These are phyloP conservation scores for Phytophthora palmivora DNA, from an alignment of 352 stramenopile genomes.

Conservation along the genomic window DNA sequence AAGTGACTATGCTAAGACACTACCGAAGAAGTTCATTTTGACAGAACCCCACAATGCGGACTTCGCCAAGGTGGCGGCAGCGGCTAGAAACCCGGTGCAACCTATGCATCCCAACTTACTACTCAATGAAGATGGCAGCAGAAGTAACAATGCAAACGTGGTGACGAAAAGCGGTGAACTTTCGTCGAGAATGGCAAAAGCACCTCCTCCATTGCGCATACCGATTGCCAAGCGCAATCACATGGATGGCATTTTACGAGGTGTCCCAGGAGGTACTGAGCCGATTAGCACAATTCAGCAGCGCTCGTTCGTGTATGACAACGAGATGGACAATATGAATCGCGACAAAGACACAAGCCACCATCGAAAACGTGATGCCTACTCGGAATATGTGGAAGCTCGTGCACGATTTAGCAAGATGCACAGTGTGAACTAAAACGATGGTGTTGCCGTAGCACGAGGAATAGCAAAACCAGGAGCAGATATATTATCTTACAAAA, in stretches of 20 bases:
- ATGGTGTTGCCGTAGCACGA: background rate
- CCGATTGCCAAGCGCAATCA: constrained; percentile 76
- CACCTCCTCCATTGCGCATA: constrained; percentile 41
- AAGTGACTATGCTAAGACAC: constrained; percentile 51
- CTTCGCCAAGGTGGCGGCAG: constrained; percentile 57
- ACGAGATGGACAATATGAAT: constrained; percentile 85
- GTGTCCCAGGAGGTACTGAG: constrained; percentile 50
- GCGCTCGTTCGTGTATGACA: constrained; percentile 66
- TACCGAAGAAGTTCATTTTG: constrained; percentile 73
- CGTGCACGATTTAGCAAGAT: constrained; percentile 90
- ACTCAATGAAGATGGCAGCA: constrained; percentile 50
- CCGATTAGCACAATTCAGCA: constrained; percentile 52
- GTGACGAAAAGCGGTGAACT: constrained; percentile 8
- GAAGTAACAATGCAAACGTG: constrained; percentile 21
- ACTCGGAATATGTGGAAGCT: constrained; percentile 91
- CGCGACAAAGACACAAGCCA: constrained; percentile 71
- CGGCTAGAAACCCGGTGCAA: constrained; percentile 60
- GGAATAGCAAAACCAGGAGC: background rate
- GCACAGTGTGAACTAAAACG: constrained; percentile 80
- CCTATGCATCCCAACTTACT: constrained; percentile 50
- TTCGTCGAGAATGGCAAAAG: constrained; percentile 6
- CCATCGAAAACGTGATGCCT: constrained; percentile 84
- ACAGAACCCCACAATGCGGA: constrained; percentile 53
- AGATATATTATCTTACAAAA: constrained; percentile 12
- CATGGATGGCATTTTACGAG: constrained; percentile 79